phyloP scores from a whole-genome alignment of 1,284 basidiomycete genomes.

The Schizophyllum commune region DNA sequence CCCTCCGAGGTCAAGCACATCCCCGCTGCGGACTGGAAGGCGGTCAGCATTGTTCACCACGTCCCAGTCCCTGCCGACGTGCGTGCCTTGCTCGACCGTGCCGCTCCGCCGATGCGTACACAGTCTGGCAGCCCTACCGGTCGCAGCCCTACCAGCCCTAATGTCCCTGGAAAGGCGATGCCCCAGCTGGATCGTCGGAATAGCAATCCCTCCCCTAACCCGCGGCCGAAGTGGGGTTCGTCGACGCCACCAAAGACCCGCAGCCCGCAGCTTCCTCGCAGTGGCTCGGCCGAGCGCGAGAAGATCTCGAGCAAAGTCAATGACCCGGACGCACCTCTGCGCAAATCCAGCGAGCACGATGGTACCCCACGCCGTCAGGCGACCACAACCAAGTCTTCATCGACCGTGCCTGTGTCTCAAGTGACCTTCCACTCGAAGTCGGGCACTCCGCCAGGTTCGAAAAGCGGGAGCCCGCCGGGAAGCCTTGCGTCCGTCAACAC shows the following conservation, averaged over 20 bases:
- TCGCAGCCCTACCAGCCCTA: neutral
- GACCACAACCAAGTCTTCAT: neutral
- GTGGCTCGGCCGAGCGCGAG: neutral
- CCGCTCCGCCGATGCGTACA: neutral
- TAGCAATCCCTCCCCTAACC: constrained; percentile 8
- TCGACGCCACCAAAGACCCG: neutral
- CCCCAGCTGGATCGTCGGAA: neutral
- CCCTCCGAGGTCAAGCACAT: constrained; percentile 50
- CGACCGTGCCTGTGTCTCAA: neutral
- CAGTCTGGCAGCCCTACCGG: neutral
- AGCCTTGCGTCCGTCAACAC: neutral
- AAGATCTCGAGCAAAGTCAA: neutral
- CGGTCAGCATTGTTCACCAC: constrained; percentile 64
- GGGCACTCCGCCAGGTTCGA: neutral
- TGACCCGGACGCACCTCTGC: neutral
- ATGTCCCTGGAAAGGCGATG: neutral
- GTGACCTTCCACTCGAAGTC: neutral
- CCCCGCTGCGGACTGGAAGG: constrained; percentile 69
- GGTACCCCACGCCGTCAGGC: neutral
- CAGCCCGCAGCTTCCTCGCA: neutral
- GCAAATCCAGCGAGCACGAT: neutral
- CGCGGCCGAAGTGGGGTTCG: constrained; percentile 10
- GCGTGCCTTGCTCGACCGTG: constrained; percentile 48
- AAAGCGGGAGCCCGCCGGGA: neutral
- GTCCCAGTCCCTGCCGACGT: constrained; percentile 63